Evolutionary conservation across 805 yeast genomes (phyloP), one percentile per base, ranked within the genome.

Genomic region (Spathaspora boniae): DNA sequence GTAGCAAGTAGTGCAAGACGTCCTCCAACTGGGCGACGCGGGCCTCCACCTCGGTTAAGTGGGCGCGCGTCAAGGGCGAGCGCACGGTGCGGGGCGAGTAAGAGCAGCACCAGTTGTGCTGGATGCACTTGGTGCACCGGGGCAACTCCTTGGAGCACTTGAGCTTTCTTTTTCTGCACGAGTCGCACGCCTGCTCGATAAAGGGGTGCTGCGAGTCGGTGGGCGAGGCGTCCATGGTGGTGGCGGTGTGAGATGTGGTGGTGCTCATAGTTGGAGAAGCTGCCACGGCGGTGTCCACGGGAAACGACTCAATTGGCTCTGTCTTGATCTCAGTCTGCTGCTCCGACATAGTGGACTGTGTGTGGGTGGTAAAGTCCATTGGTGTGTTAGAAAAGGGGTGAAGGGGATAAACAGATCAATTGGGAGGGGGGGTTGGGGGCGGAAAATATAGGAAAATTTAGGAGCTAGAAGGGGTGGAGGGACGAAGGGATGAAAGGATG

Each of bases 71-170:
- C 37, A 86, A 61, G 0, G 95, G 95, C 4, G 91, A 79, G 36
- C 95, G 66, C 22, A 82, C 80, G 2, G 80, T 73, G 41, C 84
- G 68, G 11, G 96, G 95, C 16, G 89, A 80, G 52, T 86, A 86
- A 2, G 75, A 60, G 56, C 96, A 86, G 21, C 73, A 72, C 84
- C 94, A 81, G 16, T 70, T 66, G 51, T 84, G 86, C 36, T 73
- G 76, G 6, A 69, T 56, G 62, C 96, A 86, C 50, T 85, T 85
- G 29, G 80, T 64, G 51, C 95, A 86, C 43, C 72, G 74, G 2
- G 95, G 96, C 18, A 60, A 68, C 41, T 80, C 86, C 50, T 85
- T 86, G 20, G 94, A 78, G 54, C 96, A 86, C 52, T 80, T 81
- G 41, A 86, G 68, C 58, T 86, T 86, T 37, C 93, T 69, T 46